A percentile compares a stretch with the other conserved stretches of the same genome.
phyloP scores from a whole-genome alignment of 768 basidiomycete species.

The Rhodotorula kratochvilovae region DNA sequence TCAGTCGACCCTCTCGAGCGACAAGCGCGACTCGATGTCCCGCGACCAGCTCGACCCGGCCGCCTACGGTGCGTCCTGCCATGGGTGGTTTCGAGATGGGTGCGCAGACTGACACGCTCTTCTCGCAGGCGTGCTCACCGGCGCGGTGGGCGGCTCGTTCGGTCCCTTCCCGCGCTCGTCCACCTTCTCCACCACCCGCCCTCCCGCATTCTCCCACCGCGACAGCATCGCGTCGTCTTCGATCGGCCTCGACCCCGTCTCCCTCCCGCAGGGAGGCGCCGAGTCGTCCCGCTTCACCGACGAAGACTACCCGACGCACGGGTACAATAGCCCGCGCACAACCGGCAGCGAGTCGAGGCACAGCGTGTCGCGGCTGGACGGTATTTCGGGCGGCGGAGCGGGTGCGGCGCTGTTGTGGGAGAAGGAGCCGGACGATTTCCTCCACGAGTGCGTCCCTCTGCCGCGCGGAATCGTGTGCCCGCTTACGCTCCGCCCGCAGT shows the following conservation, averaged over 20 bases:
- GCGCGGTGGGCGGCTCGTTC: conserved; percentile 30
- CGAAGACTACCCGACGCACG: conserved; percentile 8
- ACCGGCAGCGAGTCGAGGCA: conserved; percentile 16
- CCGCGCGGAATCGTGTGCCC: not conserved
- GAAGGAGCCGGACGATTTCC: conserved; percentile 42
- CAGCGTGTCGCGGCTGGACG: conserved; percentile 20
- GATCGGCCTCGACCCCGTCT: conserved; percentile 28
- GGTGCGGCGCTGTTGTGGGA: conserved; percentile 38
- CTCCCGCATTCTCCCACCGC: conserved; percentile 25
- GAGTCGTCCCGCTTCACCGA: conserved; percentile 23
- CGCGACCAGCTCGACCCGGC: conserved; percentile 30
- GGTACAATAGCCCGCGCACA: conserved; percentile 9
- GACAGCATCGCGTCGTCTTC: conserved; percentile 36
- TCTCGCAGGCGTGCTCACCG: conserved; percentile 28
- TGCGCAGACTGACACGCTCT: not conserved
- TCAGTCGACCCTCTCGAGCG: conserved; percentile 1
- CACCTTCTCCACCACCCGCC: conserved; percentile 24
- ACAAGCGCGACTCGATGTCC: conserved; percentile 10
- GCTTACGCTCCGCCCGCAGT: not conserved
- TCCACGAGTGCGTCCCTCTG: conserved; percentile 28
- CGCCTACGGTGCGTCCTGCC: conserved; percentile 8
- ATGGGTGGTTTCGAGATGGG: not conserved
- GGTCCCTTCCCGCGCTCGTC: conserved; percentile 40
- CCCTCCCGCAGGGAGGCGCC: conserved; percentile 7
- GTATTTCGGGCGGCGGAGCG: conserved; percentile 18